A percentile compares a stretch with the other conserved stretches of the same genome.
Conservation (phyloP, 305 asterid species). For the Coffea humblotiana region DNA sequence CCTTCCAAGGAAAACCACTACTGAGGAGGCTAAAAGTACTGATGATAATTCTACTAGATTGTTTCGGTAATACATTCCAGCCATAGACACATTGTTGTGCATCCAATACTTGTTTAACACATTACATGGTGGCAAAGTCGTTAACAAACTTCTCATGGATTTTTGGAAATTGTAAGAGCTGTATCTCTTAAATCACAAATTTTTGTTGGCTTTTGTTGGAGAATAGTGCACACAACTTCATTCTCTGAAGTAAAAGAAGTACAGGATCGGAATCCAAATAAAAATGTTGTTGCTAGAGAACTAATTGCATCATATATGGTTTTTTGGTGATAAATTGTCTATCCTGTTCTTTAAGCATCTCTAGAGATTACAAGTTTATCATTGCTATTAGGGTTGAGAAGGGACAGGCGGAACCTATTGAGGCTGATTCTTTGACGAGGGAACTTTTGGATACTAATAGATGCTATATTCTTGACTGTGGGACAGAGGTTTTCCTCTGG, state of each 20-base stretch:
- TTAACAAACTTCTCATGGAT: neutral
- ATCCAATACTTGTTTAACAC: neutral
- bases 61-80: conserved; percentile 56
- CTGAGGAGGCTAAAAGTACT: conserved; percentile 41
- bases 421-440: conserved; percentile 67
- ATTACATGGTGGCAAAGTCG: neutral
- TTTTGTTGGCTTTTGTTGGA: neutral
- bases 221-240: neutral
- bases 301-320: neutral
- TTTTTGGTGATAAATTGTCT: neutral
- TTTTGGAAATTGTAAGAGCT: neutral
- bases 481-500: conserved; percentile 89
- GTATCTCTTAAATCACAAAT: neutral
- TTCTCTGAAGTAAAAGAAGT: neutral
- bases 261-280: neutral
- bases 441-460: conserved; percentile 69
- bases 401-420: conserved; percentile 71
- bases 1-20: conserved; percentile 75
- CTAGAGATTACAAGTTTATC: conserved; percentile 22
- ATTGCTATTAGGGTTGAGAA: conserved; percentile 67
- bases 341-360: conserved; percentile 16
- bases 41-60: conserved; percentile 51
- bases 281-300: neutral
- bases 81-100: conserved; percentile 10
- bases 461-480: conserved; percentile 88